Evolutionary conservation across 179 eudicot genomes (phyloP).

Genomic region (Spinacia oleracea): DNA sequence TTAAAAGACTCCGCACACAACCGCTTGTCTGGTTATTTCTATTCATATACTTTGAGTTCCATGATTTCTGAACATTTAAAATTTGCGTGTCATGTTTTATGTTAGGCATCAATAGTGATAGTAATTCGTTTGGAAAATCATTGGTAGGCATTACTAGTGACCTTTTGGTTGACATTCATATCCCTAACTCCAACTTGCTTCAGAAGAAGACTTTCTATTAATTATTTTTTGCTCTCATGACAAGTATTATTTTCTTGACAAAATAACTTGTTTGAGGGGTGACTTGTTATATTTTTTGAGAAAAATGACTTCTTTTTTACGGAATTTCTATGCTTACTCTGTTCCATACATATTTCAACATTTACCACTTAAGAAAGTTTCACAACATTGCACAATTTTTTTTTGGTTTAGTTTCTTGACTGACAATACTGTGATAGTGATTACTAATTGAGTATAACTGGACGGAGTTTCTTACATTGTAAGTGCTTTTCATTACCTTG

Average conservation of each 20-base stretch:
- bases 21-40: neutral
- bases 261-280: neutral
- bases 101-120: no score
- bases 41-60: neutral
- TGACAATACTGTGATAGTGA: neutral
- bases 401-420: neutral
- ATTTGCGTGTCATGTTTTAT: neutral
- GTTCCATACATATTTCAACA: no score
- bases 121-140: no score
- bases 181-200: neutral
- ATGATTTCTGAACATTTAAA: neutral
- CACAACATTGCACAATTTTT: no score
- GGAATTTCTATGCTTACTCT: no score
- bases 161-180: neutral
- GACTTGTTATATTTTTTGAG: no score
- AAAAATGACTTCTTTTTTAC: neutral
- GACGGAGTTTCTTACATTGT: neutral
- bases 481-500: neutral
- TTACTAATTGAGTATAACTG: neutral
- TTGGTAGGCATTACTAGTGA: no score
- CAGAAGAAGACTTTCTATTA: neutral
- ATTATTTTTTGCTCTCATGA: no score
- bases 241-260: neutral
- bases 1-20: neutral
- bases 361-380: no score